phyloP scores from a whole-genome alignment of 2,329 filamentous ascomycete species.

The Microdochium trichocladiopsis region DNA sequence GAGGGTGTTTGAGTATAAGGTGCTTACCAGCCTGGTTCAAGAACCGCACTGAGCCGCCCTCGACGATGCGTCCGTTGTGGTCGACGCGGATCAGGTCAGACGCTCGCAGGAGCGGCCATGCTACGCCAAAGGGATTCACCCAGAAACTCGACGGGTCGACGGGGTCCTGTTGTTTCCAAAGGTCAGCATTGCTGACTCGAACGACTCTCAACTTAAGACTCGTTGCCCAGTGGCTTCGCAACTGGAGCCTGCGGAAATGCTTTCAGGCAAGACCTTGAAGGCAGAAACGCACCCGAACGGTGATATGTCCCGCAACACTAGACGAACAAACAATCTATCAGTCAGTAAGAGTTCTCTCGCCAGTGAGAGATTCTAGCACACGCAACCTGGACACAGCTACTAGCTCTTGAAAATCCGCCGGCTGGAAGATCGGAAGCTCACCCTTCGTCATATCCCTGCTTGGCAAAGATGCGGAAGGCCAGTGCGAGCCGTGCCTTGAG shows the following conservation, averaged over 20 bases:
- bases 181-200: neutral
- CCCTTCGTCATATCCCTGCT: conserved; percentile 51
- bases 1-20: no score
- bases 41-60: conserved; percentile 41
- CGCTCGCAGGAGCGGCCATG: conserved; percentile 54
- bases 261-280: no score
- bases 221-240: no score
- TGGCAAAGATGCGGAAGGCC: conserved; percentile 51
- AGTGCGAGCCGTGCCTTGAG: conserved; percentile 46
- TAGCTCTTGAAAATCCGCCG: neutral
- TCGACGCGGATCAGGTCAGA: conserved; percentile 64
- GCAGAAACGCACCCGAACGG: conserved; percentile 30
- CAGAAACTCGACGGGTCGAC: conserved; percentile 54
- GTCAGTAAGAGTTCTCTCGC: neutral
- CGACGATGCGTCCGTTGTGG: conserved; percentile 53
- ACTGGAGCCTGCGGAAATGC: no score
- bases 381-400: neutral
- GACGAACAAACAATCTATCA: conserved; percentile 2
- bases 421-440: conserved; percentile 4
- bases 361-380: neutral
- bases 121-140: conserved; percentile 60
- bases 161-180: conserved; percentile 33
- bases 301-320: conserved; percentile 54
- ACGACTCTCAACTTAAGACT: no score
- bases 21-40: conserved; percentile 21